Percentiles rank a stretch among this genome's conserved stretches.
These are phyloP conservation scores for Rhizoclosmatium globosum DNA, from an alignment of 192 early-diverging fungal species.

Conservation along the genomic window DNA sequence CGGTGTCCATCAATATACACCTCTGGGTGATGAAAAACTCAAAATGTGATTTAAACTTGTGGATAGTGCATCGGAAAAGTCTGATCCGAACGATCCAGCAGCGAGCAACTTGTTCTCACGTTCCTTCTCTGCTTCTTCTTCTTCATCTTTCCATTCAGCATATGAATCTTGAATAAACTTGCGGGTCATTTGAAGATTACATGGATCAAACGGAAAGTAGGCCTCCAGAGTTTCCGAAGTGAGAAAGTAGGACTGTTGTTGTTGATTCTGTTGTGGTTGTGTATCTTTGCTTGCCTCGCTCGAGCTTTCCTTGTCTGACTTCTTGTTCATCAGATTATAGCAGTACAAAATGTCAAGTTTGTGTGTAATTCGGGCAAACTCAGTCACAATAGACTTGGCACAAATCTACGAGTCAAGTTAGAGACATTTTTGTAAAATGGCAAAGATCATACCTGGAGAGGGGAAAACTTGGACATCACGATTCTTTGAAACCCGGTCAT, in stretches of 20 bases:
- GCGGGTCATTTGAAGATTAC: constrained; percentile 72
- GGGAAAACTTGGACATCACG: constrained; percentile 81
- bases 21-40: not conserved
- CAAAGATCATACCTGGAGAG: constrained; percentile 66
- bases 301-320: not conserved
- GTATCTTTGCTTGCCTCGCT: not conserved
- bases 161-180: constrained; percentile 76
- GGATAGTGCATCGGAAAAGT: not conserved
- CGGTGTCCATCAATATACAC: not conserved
- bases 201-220: constrained; percentile 96
- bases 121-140: constrained; percentile 53
- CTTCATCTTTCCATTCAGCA: constrained; percentile 79
- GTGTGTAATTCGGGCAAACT: constrained; percentile 84
- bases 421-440: not conserved
- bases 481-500: constrained; percentile 73
- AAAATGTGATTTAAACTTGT: constrained; percentile 1
- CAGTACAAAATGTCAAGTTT: constrained; percentile 85
- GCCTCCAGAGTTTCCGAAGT: constrained; percentile 62
- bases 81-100: not conserved
- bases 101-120: not conserved
- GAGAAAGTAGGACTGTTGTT: constrained; percentile 31
- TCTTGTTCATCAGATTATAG: constrained; percentile 75
- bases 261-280: constrained; percentile 62
- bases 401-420: constrained; percentile 62
- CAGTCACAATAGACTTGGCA: constrained; percentile 76